Base-by-base conservation (phyloP, 164 flowering plant genomes). In the Vitis vinifera region DNA sequence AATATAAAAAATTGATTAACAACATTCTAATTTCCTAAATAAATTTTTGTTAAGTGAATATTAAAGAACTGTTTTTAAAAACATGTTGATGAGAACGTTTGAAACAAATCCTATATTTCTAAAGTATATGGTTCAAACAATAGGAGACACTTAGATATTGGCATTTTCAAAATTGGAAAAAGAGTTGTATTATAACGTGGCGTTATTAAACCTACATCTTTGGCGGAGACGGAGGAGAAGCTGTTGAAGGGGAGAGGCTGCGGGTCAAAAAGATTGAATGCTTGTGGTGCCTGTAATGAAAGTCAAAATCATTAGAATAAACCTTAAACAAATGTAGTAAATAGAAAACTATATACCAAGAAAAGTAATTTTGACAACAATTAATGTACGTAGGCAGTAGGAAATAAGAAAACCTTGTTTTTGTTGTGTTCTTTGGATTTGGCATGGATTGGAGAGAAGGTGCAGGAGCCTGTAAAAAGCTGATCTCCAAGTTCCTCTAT, bases 401-500 rank as follows among this genome's bases (percentile, higher is more conserved):
- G 55, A 51, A 52, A 10, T 47, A 4, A 57, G 53, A 13, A 6
- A 49, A 85, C 90, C 90, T 90, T 88, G 12, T 66, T 67, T 47
- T 66, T 69, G 55, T 73, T 84, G 23, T 71, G 63, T 0, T 88
- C 82, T 67, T 83, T 89, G 55, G 53, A 51, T 73, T 68, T 86
- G 64, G 6, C 14, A 29, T 55, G 78, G 9, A 48, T 66, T 4
- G 89, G 88, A 16, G 79, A 53, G 75, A 84, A 81, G 11, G 70
- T 62, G 71, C 98, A 92, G 1, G 89, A 15, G 50, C 96, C 96
- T 4, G 85, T 81, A 64, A 94, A 92, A 17, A 85, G 62, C 66
- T 94, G 89, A 66, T 94, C 97, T 8, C 93, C 97, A 51, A 92
- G 89, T 4, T 85, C 80, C 12, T 90, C 77, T 72, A 92, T 74